A percentile compares a stretch with the other conserved stretches of the same genome.
phyloP scores from a whole-genome alignment of 1,284 basidiomycete genomes.

The Cryptococcus amylolentus region DNA sequence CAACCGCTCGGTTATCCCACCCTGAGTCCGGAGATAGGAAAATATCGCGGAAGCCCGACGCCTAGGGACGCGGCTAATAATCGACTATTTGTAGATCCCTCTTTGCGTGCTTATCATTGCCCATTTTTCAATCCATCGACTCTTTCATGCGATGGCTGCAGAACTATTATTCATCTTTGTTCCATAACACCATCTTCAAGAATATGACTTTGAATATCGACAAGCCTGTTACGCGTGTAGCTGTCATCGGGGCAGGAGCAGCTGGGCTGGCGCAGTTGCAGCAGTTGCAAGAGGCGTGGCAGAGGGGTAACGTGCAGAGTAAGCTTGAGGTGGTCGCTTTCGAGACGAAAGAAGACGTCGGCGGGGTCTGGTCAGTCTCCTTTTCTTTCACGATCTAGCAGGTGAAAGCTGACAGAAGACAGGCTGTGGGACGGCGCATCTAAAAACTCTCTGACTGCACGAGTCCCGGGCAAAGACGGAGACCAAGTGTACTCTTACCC shows the following conservation, averaged over 20 bases:
- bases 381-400: neutral
- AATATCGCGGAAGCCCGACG: neutral
- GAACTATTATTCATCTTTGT: too few relatives aligned
- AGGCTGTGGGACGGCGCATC: slow-evolving; percentile 25
- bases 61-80: neutral
- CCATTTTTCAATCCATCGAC: too few relatives aligned
- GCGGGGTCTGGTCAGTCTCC: slow-evolving; percentile 44
- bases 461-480: neutral
- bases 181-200: neutral
- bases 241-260: slow-evolving; percentile 51
- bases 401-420: neutral
- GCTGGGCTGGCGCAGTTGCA: slow-evolving; percentile 49
- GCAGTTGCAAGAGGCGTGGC: slow-evolving; percentile 43
- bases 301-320: slow-evolving; percentile 5
- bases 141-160: too few relatives aligned
- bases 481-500: slow-evolving; percentile 25
- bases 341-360: slow-evolving; percentile 32
- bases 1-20: too few relatives aligned
- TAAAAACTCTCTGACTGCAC: slow-evolving; percentile 10
- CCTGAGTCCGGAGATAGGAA: neutral
- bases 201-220: neutral
- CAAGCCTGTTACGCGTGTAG: slow-evolving; percentile 29
- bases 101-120: too few relatives aligned
- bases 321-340: slow-evolving; percentile 18
- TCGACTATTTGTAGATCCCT: neutral